phyloP scores from a whole-genome alignment of 345 rosid species.

The Nasturtium officinale region DNA sequence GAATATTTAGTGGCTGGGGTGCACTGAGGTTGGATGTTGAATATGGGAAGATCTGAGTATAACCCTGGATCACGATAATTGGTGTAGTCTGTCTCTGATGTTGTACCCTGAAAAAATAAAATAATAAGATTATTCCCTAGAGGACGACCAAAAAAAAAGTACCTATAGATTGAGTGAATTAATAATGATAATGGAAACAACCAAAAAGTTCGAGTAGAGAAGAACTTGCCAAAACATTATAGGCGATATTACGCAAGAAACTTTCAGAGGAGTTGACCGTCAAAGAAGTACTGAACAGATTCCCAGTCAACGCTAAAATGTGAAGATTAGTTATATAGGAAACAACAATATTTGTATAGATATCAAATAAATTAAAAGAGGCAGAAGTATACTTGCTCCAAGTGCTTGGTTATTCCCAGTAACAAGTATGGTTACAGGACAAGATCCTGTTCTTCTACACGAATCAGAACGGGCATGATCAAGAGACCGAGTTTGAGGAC shows the following conservation, averaged over 20 bases:
- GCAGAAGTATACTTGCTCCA: no score
- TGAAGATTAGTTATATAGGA: not conserved
- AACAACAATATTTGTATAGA: not conserved
- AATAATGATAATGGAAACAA: not conserved
- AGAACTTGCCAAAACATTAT: conserved; percentile 51
- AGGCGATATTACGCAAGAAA: conserved; percentile 45
- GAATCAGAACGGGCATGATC: no score
- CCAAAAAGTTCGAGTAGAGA: not conserved
- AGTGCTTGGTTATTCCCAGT: no score
- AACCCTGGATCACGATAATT: conserved; percentile 65
- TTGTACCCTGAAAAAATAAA: conserved; percentile 83
- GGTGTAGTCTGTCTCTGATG: conserved; percentile 36
- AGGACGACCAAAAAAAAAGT: no score
- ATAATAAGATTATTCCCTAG: no score
- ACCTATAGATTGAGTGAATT: not conserved
- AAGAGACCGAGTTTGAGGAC: no score
- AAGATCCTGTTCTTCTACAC: no score
- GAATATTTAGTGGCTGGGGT: conserved; percentile 42
- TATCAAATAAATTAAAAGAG: no score
- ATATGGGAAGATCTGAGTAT: conserved; percentile 51
- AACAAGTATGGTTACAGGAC: no score
- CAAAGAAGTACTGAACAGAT: conserved; percentile 49
- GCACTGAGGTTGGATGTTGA: conserved; percentile 58
- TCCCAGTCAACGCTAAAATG: conserved; percentile 51
- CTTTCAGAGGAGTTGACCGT: conserved; percentile 45